phyloP scores from a whole-genome alignment of 2,329 filamentous ascomycete genomes.

The Metarhizium guizhouense region DNA sequence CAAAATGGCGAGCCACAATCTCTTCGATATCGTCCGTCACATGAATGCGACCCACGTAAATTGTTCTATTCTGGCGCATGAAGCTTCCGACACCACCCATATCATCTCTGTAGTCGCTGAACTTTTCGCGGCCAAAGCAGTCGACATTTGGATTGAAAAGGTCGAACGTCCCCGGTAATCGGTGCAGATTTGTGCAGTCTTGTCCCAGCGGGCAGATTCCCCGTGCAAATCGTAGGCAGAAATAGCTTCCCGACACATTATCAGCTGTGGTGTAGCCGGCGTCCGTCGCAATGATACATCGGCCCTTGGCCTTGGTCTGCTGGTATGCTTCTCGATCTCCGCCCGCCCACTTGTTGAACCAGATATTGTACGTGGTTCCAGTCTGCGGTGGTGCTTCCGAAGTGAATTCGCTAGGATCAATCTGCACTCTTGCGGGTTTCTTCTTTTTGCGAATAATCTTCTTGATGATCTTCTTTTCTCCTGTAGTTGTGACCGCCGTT shows the following conservation, averaged over 20 bases:
- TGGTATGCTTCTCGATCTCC: slow-evolving; percentile 92
- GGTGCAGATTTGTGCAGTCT: slow-evolving; percentile 90
- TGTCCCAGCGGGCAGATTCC: slow-evolving; percentile 76
- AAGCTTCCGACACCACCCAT: slow-evolving; percentile 97
- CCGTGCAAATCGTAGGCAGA: slow-evolving; percentile 87
- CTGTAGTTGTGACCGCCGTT: slow-evolving; percentile 27
- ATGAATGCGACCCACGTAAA: slow-evolving; percentile 91
- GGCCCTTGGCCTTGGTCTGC: slow-evolving; percentile 72
- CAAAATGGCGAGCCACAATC: slow-evolving; percentile 86
- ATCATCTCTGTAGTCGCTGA: slow-evolving; percentile 86
- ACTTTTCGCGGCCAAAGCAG: slow-evolving; percentile 83
- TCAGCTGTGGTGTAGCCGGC: slow-evolving; percentile 73
- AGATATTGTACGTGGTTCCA: slow-evolving; percentile 84
- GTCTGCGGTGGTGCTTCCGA: slow-evolving; percentile 85
- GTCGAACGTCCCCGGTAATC: slow-evolving; percentile 78
- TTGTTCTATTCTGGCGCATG: slow-evolving; percentile 83
- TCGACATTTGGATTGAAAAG: slow-evolving; percentile 91
- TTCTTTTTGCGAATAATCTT: slow-evolving; percentile 90
- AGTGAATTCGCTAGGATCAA: slow-evolving; percentile 75
- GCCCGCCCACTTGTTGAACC: slow-evolving; percentile 96
- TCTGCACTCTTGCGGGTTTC: slow-evolving; percentile 80
- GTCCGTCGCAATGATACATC: slow-evolving; percentile 79
- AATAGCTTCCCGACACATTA: slow-evolving; percentile 70
- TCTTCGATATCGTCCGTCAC: slow-evolving; percentile 97
- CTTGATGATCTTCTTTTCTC: slow-evolving; percentile 58